Base-by-base conservation (phyloP, 148 eudicot genomes). In the Heliamphora exappendiculata region DNA sequence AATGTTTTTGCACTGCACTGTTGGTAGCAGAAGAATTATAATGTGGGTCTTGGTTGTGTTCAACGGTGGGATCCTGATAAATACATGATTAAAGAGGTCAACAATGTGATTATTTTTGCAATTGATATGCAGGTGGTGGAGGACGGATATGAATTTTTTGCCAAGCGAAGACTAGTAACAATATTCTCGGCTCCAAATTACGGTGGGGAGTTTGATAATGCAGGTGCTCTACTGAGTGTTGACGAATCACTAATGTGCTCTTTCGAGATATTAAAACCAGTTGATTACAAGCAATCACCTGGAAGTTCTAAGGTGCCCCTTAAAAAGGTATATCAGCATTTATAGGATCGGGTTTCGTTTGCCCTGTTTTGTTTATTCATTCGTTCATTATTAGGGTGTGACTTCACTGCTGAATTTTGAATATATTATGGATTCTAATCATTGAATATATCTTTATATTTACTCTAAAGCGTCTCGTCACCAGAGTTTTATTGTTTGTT, bases 121-220 rank as follows among this genome's bases (percentile, higher is more conserved):
- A 49, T 51, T 50, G 36, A 31, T 67, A 28, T 84, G 70, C 84
- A 93, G 98, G 98, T 93, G 74, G 98, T 93, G 78, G 98, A 93
- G 87, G 98, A 93, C 81, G 98, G 98, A 14, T 93, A 91, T 64
- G 98, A 93, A 80, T 93, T 93, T 77, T 93, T 93, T 59, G 96
- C 98, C 42, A 88, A 85, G 77, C 81, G 98, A 81, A 86, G 90
- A 85, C 83, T 93, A 36, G 98, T 93, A 29, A 93, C 98, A 1
- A 87, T 93, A 82, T 93, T 93, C 80, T 93, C 98, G 37, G 98
- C 98, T 72, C 98, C 98, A 26, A 93, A 93, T 76, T 93, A 93
- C 66, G 98, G 98, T 24, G 98, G 98, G 24, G 98, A 93, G 69
- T 93, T 93, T 67, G 98, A 93, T 81, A 93, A 93, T 75, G 98